These are phyloP conservation scores for Fusarium dimerum DNA, from an alignment of 2,329 filamentous ascomycete genomes.

Conservation along the genomic window DNA sequence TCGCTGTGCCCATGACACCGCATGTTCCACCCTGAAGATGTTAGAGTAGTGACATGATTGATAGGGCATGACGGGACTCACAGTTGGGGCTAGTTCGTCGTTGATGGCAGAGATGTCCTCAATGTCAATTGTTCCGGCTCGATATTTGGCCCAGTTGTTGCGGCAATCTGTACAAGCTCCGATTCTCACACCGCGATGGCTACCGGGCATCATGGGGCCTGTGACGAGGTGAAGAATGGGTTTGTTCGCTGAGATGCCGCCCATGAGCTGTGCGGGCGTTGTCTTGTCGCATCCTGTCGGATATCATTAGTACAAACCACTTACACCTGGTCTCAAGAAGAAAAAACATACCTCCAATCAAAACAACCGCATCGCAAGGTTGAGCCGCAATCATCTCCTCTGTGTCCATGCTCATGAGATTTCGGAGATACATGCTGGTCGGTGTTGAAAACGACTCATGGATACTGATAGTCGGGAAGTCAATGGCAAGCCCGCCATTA, in stretches of 20 bases:
- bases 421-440: constrained; percentile 74
- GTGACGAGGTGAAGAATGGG: constrained; percentile 69
- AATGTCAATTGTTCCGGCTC: constrained; percentile 66
- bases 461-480: constrained; percentile 73
- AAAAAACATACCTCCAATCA: constrained; percentile 59
- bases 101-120: constrained; percentile 72
- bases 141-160: constrained; percentile 70
- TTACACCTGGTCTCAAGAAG: not conserved
- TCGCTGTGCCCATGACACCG: constrained; percentile 90
- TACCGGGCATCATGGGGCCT: constrained; percentile 75
- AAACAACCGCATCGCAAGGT: constrained; percentile 66
- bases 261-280: constrained; percentile 73
- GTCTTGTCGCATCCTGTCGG: constrained; percentile 70
- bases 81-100: constrained; percentile 71
- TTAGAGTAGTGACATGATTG: not conserved
- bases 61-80: constrained; percentile 33
- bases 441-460: constrained; percentile 70
- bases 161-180: constrained; percentile 76
- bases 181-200: constrained; percentile 61
- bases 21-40: constrained; percentile 67
- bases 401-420: constrained; percentile 78
- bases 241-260: constrained; percentile 73
- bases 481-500: constrained; percentile 66
- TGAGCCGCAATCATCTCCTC: constrained; percentile 77
- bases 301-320: rapidly evolving